Base-by-base conservation (phyloP, 2,329 filamentous ascomycete species). In the Fusarium redolens region DNA sequence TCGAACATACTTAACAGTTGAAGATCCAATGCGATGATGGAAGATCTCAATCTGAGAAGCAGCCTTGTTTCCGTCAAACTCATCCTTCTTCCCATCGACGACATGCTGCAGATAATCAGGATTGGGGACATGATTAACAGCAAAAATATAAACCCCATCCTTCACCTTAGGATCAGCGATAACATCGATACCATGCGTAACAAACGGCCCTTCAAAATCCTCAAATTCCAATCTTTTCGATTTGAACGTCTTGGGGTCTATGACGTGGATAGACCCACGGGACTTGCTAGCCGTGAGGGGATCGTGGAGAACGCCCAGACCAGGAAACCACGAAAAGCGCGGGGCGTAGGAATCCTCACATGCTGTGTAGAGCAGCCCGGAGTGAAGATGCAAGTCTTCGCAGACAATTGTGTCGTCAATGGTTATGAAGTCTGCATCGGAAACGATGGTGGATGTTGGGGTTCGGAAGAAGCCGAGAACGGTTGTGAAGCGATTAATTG, bases 121-220 rank as follows among this genome's bases (percentile, higher is more conserved):
- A 62, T 90, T 86, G 0, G 89, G 86, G 2, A 87, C 72, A 61
- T 92, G 90, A 71, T 92, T 92, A 55, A 92, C 78, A 0, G 87
- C 89, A 60, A 88, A 89, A 50, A 92, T 87, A 71, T 89, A 91
- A 10, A 91, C 86, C 0, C 86, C 80, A 40, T 51, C 60, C 51
- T 5, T 74, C 0, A 37, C 74, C 4, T 83, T 74, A 0, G 84
- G 85, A 68, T 90, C 88, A 6, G 82, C 77, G n/a, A 89, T 83
- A 11, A 92, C 82, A 65, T 90, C 88, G 68, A 92, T 89, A 3
- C 90, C 90, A 69, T 92, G 90, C 0, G 89, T 89, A 10, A 87
- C 75, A 55, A 91, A 90, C 0, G 88, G 83, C 0, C 83, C 83
- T 4, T 84, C 65, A 69, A 91, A 91, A 59, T 86, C 84, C 11